Evolutionary conservation across 495 filamentous ascomycete species (phyloP).

Genomic region (Penicillium robsamsonii): DNA sequence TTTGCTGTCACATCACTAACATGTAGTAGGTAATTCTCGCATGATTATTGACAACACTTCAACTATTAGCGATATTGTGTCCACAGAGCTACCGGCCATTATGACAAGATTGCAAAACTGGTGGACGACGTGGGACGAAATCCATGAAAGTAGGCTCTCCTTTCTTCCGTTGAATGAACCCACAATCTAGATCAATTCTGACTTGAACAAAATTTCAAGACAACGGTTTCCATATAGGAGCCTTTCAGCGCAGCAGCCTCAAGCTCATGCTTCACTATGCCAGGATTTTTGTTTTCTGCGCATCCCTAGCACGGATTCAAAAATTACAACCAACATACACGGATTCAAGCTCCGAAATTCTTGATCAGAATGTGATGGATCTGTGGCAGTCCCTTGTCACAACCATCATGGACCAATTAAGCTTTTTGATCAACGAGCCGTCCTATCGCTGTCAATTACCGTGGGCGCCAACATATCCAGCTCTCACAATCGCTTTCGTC

Average conservation of each 20-base stretch:
- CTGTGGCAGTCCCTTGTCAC: constrained; percentile 41
- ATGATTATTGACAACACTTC: constrained; percentile 34
- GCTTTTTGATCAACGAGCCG: constrained; percentile 36
- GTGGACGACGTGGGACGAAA: constrained; percentile 46
- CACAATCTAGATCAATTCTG: background rate
- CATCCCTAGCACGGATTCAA: constrained; percentile 40
- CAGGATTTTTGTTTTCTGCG: constrained; percentile 40
- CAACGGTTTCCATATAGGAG: constrained; percentile 42
- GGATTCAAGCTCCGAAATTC: constrained; percentile 24
- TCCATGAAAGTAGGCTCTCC: constrained; percentile 36
- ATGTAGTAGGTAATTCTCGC: constrained; percentile 28
- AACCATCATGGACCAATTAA: constrained; percentile 41
- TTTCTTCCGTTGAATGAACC: background rate
- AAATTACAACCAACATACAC: constrained; percentile 32
- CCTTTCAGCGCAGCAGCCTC: constrained; percentile 43
- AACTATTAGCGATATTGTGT: constrained; percentile 32
- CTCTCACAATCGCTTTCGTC: constrained; percentile 43
- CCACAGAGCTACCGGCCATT: constrained; percentile 34
- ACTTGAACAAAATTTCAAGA: constrained; percentile 20
- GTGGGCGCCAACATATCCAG: constrained; percentile 45
- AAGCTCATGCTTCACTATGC: constrained; percentile 42
- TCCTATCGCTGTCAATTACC: constrained; percentile 40
- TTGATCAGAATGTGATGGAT: constrained; percentile 28
- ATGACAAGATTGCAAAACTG: constrained; percentile 39
- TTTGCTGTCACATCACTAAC: constrained; percentile 1